Base-by-base conservation (phyloP, 495 filamentous ascomycete genomes). In the Cercophora scortea region DNA sequence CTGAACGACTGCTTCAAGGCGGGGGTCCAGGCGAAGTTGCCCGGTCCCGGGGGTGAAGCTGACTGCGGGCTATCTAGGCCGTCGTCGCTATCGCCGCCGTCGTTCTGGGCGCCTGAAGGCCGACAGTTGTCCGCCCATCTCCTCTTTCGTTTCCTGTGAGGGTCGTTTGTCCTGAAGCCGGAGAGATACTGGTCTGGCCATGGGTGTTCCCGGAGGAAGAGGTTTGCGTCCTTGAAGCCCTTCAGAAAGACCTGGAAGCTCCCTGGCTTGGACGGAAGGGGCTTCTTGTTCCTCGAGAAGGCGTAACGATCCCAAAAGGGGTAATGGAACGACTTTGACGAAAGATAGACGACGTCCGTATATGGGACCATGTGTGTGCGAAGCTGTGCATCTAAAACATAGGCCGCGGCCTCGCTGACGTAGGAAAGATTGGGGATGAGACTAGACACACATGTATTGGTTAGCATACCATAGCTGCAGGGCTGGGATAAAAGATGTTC, bases 381-480 rank as follows among this genome's bases (percentile, higher is more conserved):
- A 36, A 99, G 75, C 57, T 92, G 87, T 51, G 82, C 83, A 71
- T 99, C 93, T 42, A 99, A 80, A 3, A 95, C 87, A 66, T 96
- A 99, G 40, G 93, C 92, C 11, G 93, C 93, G 15, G 93, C 93
- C 74, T 99, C 93, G 53, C 91, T 96, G 60, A 99, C 89, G 66
- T 99, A 99, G 45, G 90, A 96, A n/a, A 99, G 77, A 65, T 99
- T 99, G 40, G 93, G 93, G 68, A 99, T 99, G 50, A 99, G 80
- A 63, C 78, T 81, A 12, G 47, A 49, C 49, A 52, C 1, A 43
- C 61, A 45, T 55, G 52, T 39, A 49, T 47, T 49, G 35, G 17
- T 6, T 17, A 19, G 25, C 25, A 25, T 17, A 19, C 2, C 25
- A 25, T 25, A 25, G 25, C 25, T 5, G 25, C 25, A 5, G 25